These are phyloP conservation scores for Geotrichum carabidarum DNA, from an alignment of 1,139 yeast species.

Conservation along the genomic window DNA sequence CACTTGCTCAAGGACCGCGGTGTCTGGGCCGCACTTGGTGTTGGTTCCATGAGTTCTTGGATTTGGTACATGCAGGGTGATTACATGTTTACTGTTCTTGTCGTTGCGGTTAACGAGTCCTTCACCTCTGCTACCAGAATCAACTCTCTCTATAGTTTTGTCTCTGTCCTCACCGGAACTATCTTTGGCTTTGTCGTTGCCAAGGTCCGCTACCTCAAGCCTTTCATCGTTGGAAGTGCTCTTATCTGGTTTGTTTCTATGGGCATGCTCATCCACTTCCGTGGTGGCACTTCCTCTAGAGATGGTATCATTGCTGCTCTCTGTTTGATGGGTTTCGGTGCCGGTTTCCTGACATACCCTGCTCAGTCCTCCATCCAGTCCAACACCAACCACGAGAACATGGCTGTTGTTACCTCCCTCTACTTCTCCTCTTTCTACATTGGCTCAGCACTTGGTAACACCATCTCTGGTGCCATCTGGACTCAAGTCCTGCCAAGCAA, in stretches of 20 bases:
- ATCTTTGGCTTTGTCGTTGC: slow-evolving; percentile 53
- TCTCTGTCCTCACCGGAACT: slow-evolving; percentile 58
- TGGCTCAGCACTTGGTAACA: slow-evolving; percentile 45
- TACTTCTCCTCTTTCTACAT: slow-evolving; percentile 42
- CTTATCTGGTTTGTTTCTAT: slow-evolving; percentile 51
- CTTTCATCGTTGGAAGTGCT: slow-evolving; percentile 56
- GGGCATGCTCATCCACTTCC: slow-evolving; percentile 54
- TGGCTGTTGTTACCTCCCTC: slow-evolving; percentile 45
- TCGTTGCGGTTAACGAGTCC: slow-evolving; percentile 58
- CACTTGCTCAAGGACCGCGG: slow-evolving; percentile 58
- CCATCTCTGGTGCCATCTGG: slow-evolving; percentile 50
- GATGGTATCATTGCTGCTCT: slow-evolving; percentile 63
- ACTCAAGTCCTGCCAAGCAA: slow-evolving; percentile 40
- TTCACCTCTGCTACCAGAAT: slow-evolving; percentile 62
- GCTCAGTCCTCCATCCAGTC: slow-evolving; percentile 62
- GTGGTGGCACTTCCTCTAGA: slow-evolving; percentile 49
- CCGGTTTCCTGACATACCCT: slow-evolving; percentile 65
- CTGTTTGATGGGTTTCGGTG: slow-evolving; percentile 65
- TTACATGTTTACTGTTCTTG: slow-evolving; percentile 57
- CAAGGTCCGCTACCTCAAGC: slow-evolving; percentile 50
- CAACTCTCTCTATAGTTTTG: slow-evolving; percentile 57
- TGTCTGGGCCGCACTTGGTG: slow-evolving; percentile 56
- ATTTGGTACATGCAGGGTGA: slow-evolving; percentile 67
- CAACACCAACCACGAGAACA: slow-evolving; percentile 50
- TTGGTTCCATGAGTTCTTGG: slow-evolving; percentile 53